Percentiles rank a stretch among this genome's conserved stretches.
phyloP scores from a whole-genome alignment of 495 filamentous ascomycete species.

The Hypoxylon rickii region DNA sequence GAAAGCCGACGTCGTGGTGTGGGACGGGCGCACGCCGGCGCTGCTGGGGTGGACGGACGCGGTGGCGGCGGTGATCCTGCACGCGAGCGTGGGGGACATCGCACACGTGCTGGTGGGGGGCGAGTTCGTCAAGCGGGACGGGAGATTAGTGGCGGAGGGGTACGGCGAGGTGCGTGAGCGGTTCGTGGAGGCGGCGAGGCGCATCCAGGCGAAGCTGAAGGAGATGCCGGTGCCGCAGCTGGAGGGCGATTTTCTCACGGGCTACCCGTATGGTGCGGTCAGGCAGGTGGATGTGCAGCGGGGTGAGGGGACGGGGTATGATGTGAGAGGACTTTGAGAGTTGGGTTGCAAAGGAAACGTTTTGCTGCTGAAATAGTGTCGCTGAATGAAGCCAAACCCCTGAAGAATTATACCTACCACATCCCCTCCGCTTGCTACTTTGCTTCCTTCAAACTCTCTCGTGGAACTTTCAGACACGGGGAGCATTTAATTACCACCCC shows the following conservation, averaged over 20 bases:
- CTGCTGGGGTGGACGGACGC: conserved; percentile 54
- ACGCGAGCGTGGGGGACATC: conserved; percentile 53
- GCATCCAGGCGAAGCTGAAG: not conserved
- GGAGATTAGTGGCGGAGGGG: conserved; percentile 29
- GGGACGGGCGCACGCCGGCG: conserved; percentile 45
- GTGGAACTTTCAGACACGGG: too few relatives aligned
- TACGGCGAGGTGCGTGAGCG: conserved; percentile 15
- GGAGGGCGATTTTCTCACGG: not conserved
- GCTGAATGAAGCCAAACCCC: too few relatives aligned
- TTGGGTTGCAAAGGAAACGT: too few relatives aligned
- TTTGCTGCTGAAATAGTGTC: too few relatives aligned
- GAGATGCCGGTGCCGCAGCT: not conserved
- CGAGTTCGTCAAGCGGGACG: conserved; percentile 43
- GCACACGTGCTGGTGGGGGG: conserved; percentile 52
- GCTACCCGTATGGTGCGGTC: not conserved
- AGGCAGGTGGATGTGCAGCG: conserved; percentile 1
- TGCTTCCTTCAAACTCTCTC: too few relatives aligned
- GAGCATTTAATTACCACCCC: too few relatives aligned
- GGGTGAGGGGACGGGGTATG: conserved; percentile 5
- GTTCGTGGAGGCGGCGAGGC: not conserved
- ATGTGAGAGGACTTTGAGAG: too few relatives aligned
- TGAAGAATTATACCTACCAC: too few relatives aligned
- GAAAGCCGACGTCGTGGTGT: conserved; percentile 54
- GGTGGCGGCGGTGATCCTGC: conserved; percentile 55
- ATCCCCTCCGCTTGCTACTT: too few relatives aligned